Evolutionary conservation across 495 filamentous ascomycete species (phyloP).

Genomic region (Pyrenula aspistea): DNA sequence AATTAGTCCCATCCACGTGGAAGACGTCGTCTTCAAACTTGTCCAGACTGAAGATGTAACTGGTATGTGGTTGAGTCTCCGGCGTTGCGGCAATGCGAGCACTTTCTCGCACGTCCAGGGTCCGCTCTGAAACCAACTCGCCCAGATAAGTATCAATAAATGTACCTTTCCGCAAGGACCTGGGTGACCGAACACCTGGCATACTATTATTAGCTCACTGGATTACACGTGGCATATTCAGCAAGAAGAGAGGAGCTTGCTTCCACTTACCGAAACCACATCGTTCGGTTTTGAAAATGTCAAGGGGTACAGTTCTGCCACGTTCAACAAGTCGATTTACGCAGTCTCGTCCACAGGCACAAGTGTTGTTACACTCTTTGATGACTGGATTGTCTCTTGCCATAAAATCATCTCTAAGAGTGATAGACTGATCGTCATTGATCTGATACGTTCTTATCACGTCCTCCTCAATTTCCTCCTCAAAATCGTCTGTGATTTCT

Average conservation of each 20-base stretch:
- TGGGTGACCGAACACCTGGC: conserved; percentile 48
- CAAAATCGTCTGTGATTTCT: conserved; percentile 5
- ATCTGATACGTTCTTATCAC: conserved; percentile 5
- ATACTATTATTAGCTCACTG: conserved; percentile 19
- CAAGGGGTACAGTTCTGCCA: conserved; percentile 59
- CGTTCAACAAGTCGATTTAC: conserved; percentile 72
- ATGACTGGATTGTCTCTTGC: conserved; percentile 30
- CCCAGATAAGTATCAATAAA: conserved; percentile 86
- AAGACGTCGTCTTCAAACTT: conserved; percentile 46
- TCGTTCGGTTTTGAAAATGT: conserved; percentile 68
- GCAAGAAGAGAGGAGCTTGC: neutral
- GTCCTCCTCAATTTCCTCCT: conserved; percentile 2
- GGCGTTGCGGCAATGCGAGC: conserved; percentile 25
- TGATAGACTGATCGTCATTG: neutral
- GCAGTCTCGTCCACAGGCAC: conserved; percentile 54
- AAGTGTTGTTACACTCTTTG: conserved; percentile 71
- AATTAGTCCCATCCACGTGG: conserved; percentile 46
- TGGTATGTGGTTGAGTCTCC: conserved; percentile 36
- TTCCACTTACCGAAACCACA: conserved; percentile 65
- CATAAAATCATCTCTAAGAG: neutral
- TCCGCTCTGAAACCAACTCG: conserved; percentile 65
- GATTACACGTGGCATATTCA: neutral
- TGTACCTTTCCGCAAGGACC: conserved; percentile 60
- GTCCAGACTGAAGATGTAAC: conserved; percentile 79
- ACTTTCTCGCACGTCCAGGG: conserved; percentile 53